phyloP scores from a whole-genome alignment of 1,284 basidiomycete species.

The Blastosporella zonata region DNA sequence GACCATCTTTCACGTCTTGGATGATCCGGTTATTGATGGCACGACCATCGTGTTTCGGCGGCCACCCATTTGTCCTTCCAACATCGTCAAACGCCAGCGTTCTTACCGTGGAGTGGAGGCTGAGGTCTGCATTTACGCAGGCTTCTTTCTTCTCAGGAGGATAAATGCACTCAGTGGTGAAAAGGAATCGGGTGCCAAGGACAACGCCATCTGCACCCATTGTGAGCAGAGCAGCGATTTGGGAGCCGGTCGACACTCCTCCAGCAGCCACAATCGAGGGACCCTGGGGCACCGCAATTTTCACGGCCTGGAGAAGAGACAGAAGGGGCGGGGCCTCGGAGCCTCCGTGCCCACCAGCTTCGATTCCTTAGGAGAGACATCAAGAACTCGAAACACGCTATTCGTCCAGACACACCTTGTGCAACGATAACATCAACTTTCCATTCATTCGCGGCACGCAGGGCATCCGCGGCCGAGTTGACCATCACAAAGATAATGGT shows the following conservation, averaged over 20 bases:
- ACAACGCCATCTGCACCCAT: conserved; percentile 54
- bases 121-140: conserved; percentile 41
- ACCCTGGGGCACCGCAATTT: conserved; percentile 33
- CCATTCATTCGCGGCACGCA: conserved; percentile 29
- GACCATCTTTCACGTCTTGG: conserved; percentile 23
- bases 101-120: conserved; percentile 40
- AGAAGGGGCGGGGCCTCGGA: conserved; percentile 47
- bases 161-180: conserved; percentile 52
- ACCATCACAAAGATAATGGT: conserved; percentile 35
- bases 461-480: conserved; percentile 31
- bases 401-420: conserved; percentile 28
- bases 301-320: conserved; percentile 45
- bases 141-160: conserved; percentile 41
- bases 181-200: conserved; percentile 57
- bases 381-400: background rate
- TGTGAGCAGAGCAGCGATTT: conserved; percentile 50
- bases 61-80: conserved; percentile 48
- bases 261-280: conserved; percentile 53
- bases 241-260: conserved; percentile 42
- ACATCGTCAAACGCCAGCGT: conserved; percentile 49
- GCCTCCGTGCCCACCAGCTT: conserved; percentile 64
- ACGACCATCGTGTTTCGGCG: conserved; percentile 47
- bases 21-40: conserved; percentile 33
- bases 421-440: conserved; percentile 37
- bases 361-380: conserved; percentile 41